These are phyloP conservation scores for Magnolia changhungtana DNA, from an alignment of 164 flowering plant genomes.

Conservation along the genomic window DNA sequence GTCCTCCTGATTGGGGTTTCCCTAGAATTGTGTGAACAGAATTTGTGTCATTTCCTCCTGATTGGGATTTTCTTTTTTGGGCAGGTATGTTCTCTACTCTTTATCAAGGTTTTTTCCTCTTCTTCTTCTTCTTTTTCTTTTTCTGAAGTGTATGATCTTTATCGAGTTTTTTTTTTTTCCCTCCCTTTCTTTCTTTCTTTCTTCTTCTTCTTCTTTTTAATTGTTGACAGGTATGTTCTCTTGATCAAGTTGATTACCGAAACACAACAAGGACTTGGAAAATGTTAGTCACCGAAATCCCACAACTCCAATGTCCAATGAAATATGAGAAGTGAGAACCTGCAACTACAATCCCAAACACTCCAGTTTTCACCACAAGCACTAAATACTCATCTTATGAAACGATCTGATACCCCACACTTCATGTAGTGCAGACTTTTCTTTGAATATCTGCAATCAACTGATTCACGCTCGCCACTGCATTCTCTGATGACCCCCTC, in stretches of 20 bases:
- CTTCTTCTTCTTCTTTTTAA: too few species aligned
- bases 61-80: too few species aligned
- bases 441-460: slow-evolving; percentile 27
- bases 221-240: neutral
- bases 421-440: slow-evolving; percentile 7
- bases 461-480: slow-evolving; percentile 30
- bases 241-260: neutral
- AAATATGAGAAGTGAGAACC: neutral
- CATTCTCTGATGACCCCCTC: slow-evolving; percentile 27
- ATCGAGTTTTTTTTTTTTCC: neutral
- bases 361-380: neutral
- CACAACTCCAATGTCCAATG: neutral
- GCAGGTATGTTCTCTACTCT: neutral
- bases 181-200: too few species aligned
- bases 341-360: neutral
- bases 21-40: too few species aligned
- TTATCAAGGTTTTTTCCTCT: neutral
- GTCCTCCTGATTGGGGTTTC: neutral
- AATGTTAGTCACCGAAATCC: neutral
- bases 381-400: neutral
- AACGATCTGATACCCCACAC: neutral
- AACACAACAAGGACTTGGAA: neutral
- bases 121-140: too few species aligned
- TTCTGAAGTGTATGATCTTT: neutral
- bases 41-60: too few species aligned